Base-by-base conservation (phyloP, 306 rosid species). In the Vicia villosa region DNA sequence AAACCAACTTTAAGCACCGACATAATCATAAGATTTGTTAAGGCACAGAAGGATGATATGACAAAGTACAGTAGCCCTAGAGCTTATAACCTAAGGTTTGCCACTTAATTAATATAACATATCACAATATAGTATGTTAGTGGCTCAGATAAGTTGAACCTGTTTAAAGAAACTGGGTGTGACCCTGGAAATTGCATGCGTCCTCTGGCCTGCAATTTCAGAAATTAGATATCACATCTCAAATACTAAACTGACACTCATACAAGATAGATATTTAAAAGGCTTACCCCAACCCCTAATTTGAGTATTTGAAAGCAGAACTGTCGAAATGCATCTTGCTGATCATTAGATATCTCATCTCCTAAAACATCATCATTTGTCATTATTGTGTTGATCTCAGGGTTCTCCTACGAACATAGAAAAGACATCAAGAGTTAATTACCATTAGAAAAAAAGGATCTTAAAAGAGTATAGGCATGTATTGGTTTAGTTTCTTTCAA, bases 321-420 rank as follows among this genome's bases (percentile, higher is more conserved):
- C 58, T 85, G 91, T 22, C 90, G 87, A 61, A 91, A 78, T 70
- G 88, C 81, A 69, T 91, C 90, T 79, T 84, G 96, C 81, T 94
- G 99, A 81, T 94, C 99, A 75, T 71, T 59, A 52, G 99, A 95
- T 80, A 88, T 88, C 85, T 94, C 99, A 84, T 88, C 97, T 30
- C 99, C 99, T 87, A 94, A 84, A 61, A 94, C 75, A 84, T 94
- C 99, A 79, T 94, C 99, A 84, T 94, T 94, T 65, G 99, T 87
- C 99, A 94, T 85, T 54, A 64, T 66, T 60, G 72, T 60, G 68
- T 76, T 77, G 8, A 60, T 62, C 38, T 91, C 92, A 24, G 65
- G 89, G 77, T 68, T 84, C 82, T 87, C 96, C 99, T 91, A 86
- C 37, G 73, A 73, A 40, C 56, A 77, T 17, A 46, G 14, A 38